Evolutionary conservation across 495 filamentous ascomycete genomes (phyloP), one percentile per base, ranked within the genome.

Genomic region (Trichoderma gamsii): DNA sequence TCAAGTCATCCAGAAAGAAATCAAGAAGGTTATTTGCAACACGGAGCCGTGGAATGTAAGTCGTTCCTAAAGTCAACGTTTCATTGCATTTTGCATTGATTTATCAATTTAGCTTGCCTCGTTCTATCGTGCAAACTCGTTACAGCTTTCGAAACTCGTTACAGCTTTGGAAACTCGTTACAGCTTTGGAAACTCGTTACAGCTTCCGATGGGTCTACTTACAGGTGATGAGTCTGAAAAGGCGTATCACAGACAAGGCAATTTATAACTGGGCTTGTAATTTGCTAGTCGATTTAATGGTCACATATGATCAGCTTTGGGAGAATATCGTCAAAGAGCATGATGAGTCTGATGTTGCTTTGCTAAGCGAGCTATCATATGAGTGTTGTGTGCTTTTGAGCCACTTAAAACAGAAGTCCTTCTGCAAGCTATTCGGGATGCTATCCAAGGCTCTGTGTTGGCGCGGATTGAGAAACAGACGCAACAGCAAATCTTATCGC

Each of bases 161-260:
- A n/a, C n/a, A n/a, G n/a, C n/a, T n/a, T n/a, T n/a, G n/a, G n/a
- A n/a, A n/a, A n/a, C n/a, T n/a, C n/a, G n/a, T n/a, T n/a, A n/a
- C n/a, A n/a, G n/a, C n/a, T n/a, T n/a, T n/a, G n/a, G n/a, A n/a
- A n/a, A n/a, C n/a, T n/a, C n/a, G n/a, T n/a, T n/a, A n/a, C n/a
- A n/a, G n/a, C n/a, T n/a, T n/a, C n/a, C n/a, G n/a, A n/a, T 80
- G 75, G 77, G 78, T 70, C 13, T 65, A 44, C 38, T 51, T 80
- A 41, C 77, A 80, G 61, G 71, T 78, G 18, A 71, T 74, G 29
- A 74, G 79, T 43, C 67, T 80, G 1, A 41, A 71, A 9, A 67
- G 71, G 13, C 72, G 73, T 0, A 29, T 63, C 3, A 67, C 66
- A 0, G 43, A 65, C 46, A 5, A 44, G 9, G 71, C 69, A 35